Base-by-base conservation (phyloP, 768 basidiomycete species). In the Collybia mongolica region DNA sequence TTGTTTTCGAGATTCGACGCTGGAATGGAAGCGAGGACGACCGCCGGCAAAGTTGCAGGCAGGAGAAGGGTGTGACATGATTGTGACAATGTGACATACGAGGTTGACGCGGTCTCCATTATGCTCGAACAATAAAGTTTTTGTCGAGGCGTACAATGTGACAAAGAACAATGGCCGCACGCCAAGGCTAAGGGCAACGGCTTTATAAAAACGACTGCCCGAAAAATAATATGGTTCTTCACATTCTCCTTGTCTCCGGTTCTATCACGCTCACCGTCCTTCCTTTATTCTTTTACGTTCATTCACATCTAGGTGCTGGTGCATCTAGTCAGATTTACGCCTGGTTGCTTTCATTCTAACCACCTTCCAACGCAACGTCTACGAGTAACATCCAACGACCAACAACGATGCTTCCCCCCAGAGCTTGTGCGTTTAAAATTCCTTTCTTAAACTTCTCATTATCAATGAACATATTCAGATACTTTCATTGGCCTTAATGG, bases 401-500 rank as follows among this genome's bases (percentile, higher is more conserved):
- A 39, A 46, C 14, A 29, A 52, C 45, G 48, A 57, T 63, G 59
- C 51, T 59, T 44, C 60, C 61, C 39, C 59, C 51, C 50, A 55
- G 61, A 45, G 61, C 60, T 49, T 61, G 62, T 63, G 49, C 54
- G 59, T 57, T 32, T 15, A 32, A 9, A 3, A 11, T 37, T 46
- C 46, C 7, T 8, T 17, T 35, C 18, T 26, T 42, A 9, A 43
- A 18, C 24, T 20, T 32, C 15, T 20, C 8, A 8, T 6, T 22
- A 18, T 23, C 44, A n/a, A 44, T 37, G 8, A 45, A 19, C 24
- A 19, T 18, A 41, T 28, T 6, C 37, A 80, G 79, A 83, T 58
- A 61, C 79, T 20, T 93, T 92, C 73, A 83, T 90, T 60, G 80
- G 77, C 40, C 85, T 96, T 61, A 95, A 96, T 61, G 76, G 64